Evolutionary conservation across 106 monocot genomes (phyloP).

Genomic region (Amphibolis antarctica): DNA sequence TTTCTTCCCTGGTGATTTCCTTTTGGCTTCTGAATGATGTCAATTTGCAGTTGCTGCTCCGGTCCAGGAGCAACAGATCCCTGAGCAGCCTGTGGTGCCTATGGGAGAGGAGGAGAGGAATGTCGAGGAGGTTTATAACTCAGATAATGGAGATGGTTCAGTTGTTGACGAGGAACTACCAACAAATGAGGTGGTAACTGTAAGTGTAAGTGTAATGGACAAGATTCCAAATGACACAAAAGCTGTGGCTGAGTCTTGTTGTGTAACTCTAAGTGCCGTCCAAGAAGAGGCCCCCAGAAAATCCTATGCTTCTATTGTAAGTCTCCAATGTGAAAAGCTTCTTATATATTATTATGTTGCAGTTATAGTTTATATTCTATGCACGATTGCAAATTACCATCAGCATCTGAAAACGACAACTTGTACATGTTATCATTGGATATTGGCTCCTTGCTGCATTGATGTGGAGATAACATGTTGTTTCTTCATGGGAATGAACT

Average conservation of each 20-base stretch:
- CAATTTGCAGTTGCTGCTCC: conserved; percentile 12
- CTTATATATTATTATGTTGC: not conserved
- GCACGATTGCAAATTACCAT: not conserved
- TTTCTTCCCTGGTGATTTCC: not conserved
- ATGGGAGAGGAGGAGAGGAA: conserved; percentile 26
- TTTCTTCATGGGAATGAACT: no score
- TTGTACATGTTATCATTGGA: no score
- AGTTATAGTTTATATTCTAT: not conserved
- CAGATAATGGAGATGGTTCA: conserved; percentile 35
- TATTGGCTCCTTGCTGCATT: no score
- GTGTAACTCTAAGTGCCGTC: not conserved
- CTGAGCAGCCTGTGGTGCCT: conserved; percentile 11
- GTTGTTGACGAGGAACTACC: conserved; percentile 42
- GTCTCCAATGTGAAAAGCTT: conserved; percentile 5
- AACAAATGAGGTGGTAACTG: conserved; percentile 51
- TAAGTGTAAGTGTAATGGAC: no score
- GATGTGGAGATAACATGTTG: no score
- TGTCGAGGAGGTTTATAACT: conserved; percentile 44
- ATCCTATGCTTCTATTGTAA: conserved; percentile 96
- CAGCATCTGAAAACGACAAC: no score
- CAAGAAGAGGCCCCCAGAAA: conserved; percentile 65
- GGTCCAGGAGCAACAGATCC: conserved; percentile 19
- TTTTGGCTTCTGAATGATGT: not conserved
- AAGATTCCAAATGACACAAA: conserved; percentile 25
- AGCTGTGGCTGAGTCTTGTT: conserved; percentile 9